These are phyloP conservation scores for Candida maris DNA, from an alignment of 805 yeast species.

Conservation along the genomic window DNA sequence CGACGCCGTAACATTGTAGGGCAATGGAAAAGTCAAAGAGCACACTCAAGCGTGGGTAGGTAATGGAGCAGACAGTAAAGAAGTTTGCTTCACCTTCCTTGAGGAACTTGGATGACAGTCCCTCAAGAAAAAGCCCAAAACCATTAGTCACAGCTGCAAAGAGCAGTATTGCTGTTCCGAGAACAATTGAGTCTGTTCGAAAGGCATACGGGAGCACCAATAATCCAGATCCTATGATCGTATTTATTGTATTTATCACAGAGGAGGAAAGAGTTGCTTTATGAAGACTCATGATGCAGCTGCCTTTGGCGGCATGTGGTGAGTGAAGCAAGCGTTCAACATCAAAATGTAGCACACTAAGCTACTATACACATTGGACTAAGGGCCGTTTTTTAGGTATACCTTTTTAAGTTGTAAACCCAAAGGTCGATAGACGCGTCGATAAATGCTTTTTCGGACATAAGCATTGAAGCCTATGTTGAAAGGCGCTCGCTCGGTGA, in stretches of 20 bases:
- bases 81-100: slow-evolving; percentile 64
- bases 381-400: no score
- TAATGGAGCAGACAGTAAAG: slow-evolving; percentile 64
- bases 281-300: no score
- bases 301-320: no score
- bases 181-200: slow-evolving; percentile 58
- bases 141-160: slow-evolving; percentile 65
- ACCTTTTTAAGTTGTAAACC: no score
- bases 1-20: slow-evolving; percentile 77
- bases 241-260: slow-evolving; percentile 63
- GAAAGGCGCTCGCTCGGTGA: no score
- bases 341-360: no score
- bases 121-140: slow-evolving; percentile 63
- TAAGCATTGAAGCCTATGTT: no score
- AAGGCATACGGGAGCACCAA: slow-evolving; percentile 74
- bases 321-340: no score
- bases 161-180: slow-evolving; percentile 53
- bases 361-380: no score
- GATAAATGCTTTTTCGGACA: no score
- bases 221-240: slow-evolving; percentile 78
- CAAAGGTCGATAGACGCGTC: no score
- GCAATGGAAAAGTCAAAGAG: slow-evolving; percentile 74
- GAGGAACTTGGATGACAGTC: slow-evolving; percentile 52
- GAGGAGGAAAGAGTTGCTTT: slow-evolving; percentile 57
- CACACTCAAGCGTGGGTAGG: slow-evolving; percentile 67